Base-by-base conservation (phyloP, 805 yeast species). In the Myxozyma geophila region DNA sequence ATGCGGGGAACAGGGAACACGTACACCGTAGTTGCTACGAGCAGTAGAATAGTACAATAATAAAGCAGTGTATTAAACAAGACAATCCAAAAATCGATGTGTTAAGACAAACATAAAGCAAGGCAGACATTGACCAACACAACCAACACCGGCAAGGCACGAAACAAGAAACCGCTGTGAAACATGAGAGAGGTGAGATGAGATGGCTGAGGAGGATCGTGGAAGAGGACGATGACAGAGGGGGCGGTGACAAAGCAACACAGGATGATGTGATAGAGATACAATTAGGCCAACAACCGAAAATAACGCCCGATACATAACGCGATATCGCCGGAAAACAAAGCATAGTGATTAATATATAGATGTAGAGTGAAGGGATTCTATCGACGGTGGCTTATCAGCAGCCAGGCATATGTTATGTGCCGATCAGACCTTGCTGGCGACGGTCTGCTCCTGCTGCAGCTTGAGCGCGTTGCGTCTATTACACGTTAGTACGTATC, bases 391-490 rank as follows among this genome's bases (percentile, higher is more conserved):
- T 40, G 23, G 39, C 13, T 33, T 33, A 40, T 17, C 33, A 28
- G 39, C 23, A 4, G 37, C 37, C 37, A 8, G 15, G 57, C 19
- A 39, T 13, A 28, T 51, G 15, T 9, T 9, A 13, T n/a, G 19
- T 4, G 12, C 21, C 17, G 50, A 10, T 58, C 78, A 87, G 54
- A 88, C 90, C 78, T 87, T 86, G 70, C 84, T 81, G 56, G 88
- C 81, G 57, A 88, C 84, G n/a, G 97, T 91, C 78, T 90, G 92
- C 76, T 91, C 97, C 72, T 84, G 85, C 69, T 87, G 90, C 63
- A 91, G 81, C 77, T 89, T 89, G 73, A 87, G 82, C 49, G 97
- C 97, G 74, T 91, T 91, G 69, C 90, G 82, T 72, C 67, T 64
- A 51, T 19, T 8, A 8, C 47, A 17, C 7, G n/a, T 13, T 17